Evolutionary conservation across 129 eudicot genomes (phyloP), one percentile per base, ranked within the genome.

Genomic region (Centrapalus pauciflorus): DNA sequence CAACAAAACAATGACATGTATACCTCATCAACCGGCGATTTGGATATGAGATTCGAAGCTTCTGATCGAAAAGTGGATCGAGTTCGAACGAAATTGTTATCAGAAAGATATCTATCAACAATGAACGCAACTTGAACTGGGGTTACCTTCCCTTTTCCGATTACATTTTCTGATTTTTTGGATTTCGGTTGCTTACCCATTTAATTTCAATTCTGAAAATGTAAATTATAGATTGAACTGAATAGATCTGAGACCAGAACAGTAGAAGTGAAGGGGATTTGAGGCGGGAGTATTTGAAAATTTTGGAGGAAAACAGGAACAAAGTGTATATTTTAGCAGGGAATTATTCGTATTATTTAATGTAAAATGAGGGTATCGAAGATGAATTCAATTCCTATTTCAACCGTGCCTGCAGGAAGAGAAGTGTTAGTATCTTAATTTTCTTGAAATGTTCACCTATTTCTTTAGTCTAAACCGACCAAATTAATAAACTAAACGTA

Each of bases 101-200:
- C 96, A 3, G 81, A 76, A 7, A 88, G 95, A 13, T 88, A 93
- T 0, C 92, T 80, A 32, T 93, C 98, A 19, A 93, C 98, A 70
- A 93, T 80, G 82, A 88, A 93, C 0, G 98, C 98, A 2, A 93
- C 75, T 60, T 93, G 98, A 12, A 84, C 71, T 1, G 96, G 87
- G 0, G 96, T 93, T 0, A 88, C 85, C 58, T 85, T 84, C 26
- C 98, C 98, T 48, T 78, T 82, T 7, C 95, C 96, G 0, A 67
- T 37, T 19, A 61, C 19, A 17, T 24, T 49, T 0, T 77, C 87
- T 1, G 80, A 1, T 26, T 69, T 84, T 51, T 48, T 78, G 11
- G 83, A 62, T 50, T 67, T 86, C 29, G 71, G 64, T 66, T 70
- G 92, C 83, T 75, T 89, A 56, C 71, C 87, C 94, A 83, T 90